Evolutionary conservation across 1,284 basidiomycete species (phyloP), one percentile per base, ranked within the genome.

Genomic region (Tausonia pullulans): DNA sequence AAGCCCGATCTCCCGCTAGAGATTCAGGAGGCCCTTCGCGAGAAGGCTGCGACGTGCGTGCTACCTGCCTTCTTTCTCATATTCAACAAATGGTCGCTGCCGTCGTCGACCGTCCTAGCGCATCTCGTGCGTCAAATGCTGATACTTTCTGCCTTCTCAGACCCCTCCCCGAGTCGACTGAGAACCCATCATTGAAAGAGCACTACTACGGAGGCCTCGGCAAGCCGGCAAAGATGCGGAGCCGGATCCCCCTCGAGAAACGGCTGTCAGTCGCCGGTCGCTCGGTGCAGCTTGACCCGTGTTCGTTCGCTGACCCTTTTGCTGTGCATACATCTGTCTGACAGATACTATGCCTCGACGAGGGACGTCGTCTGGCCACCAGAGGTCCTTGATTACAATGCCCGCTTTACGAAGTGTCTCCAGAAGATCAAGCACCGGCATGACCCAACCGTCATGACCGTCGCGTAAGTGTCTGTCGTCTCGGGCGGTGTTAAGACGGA

Each of bases 391-490:
- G 91, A 96, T 70, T 98, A 93, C 79, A 98, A 99, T 74, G 85
- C 86, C 61, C 80, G 83, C 11, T 98, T 98, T 77, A 98, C 96
- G 1, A 86, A 86, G 69, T 78, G 86, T 11, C 81, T 99, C 4
- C 88, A 96, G 65, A 81, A 84, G 53, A 96, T 99, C 80, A 98
- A 99, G 78, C 85, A 82, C 69, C 81, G 96, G 43, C 96, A 98
- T 77, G 95, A 98, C 74, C 94, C 94, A 0, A 98, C 96, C 0
- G 96, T 98, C 7, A 96, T 95, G 1, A 97, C 94, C 5, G 88
- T 98, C 60, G 93, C 91, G 0, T 68, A 48, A 66, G 67, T 62
- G 40, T 14, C 16, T n/a, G 39, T 55, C 39, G 39, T 41, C 13
- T 55, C 9, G 5, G 27, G 27, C 27, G 27, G 27, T 27, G 27